Base-by-base conservation (phyloP, 129 eudicot genomes). In the Artemisia argyi region DNA sequence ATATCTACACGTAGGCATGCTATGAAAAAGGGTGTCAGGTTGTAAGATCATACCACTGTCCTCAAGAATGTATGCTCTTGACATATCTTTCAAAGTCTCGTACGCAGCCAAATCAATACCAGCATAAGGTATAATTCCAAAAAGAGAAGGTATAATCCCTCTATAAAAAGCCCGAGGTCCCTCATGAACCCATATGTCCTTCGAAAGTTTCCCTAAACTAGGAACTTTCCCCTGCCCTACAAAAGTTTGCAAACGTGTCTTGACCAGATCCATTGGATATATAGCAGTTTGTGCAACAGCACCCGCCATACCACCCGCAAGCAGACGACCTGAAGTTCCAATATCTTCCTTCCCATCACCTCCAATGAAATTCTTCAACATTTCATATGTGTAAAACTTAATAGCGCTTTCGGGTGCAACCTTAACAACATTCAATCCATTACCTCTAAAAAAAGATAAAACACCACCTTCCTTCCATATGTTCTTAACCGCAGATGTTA, bases 401-500 rank as follows among this genome's bases (percentile, higher is more conserved):
- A 94, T 93, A 50, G 98, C 98, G 61, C 96, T 93, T 82, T 93
- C 98, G 12, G 98, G 98, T 44, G 97, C 98, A 63, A 93, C 98
- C 83, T 93, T 93, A 67, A 90, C 20, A 24, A 90, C 96, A 58
- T 93, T 93, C 48, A 93, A 44, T 57, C 98, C 98, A 32, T 94
- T 94, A 32, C 98, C 98, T 61, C 96, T 81, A 54, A 94, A 94
- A 72, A 94, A 90, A 0, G 91, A 87, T 66, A 78, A 75, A 44
- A 85, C 14, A 5, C 87, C 76, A 9, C 96, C 96, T 65, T 93
- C 97, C 18, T 82, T 94, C 98, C 96, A 88, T 66, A 94, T 87
- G 49, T 70, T 83, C 30, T 71, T 79, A 46, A 85, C 73, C 3
- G 95, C 93, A 9, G 98, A 75, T 47, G 74, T 68, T 17, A 94